phyloP scores from a whole-genome alignment of 2,329 filamentous ascomycete species.

The Xylaria sp. region DNA sequence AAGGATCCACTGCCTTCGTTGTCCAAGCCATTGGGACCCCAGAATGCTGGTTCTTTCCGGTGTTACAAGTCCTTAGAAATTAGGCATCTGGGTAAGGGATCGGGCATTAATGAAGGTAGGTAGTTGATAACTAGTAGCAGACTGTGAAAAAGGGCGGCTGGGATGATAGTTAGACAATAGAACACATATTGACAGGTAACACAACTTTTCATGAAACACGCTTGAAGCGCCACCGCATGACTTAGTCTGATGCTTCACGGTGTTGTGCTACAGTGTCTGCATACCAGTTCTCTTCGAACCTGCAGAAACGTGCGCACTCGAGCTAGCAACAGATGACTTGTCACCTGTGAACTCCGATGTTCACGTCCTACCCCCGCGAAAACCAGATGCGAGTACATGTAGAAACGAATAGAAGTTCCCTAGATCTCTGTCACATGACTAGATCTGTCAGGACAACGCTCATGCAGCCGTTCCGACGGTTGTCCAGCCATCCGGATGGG shows the following conservation, averaged over 20 bases:
- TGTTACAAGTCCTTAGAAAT: background rate
- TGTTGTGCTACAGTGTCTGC: slow-evolving; percentile 6
- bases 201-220: slow-evolving; percentile 2
- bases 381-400: background rate
- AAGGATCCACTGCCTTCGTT: background rate
- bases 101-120: background rate
- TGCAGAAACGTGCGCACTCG: slow-evolving; percentile 2
- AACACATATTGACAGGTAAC: slow-evolving; percentile 12
- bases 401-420: background rate
- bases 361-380: background rate
- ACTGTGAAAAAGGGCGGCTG: background rate
- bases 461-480: slow-evolving; percentile 12
- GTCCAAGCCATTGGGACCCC: slow-evolving; percentile 5
- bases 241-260: background rate
- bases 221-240: background rate
- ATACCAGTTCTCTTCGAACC: slow-evolving; percentile 1
- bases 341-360: slow-evolving; percentile 5
- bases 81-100: background rate
- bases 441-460: slow-evolving; percentile 5
- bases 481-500: slow-evolving; percentile 5
- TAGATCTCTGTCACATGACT: background rate
- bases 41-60: background rate
- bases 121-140: background rate
- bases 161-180: slow-evolving; percentile 2
- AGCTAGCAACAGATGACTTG: slow-evolving; percentile 16